phyloP scores from a whole-genome alignment of 2,329 filamentous ascomycete genomes.

The Daldinia sp. region DNA sequence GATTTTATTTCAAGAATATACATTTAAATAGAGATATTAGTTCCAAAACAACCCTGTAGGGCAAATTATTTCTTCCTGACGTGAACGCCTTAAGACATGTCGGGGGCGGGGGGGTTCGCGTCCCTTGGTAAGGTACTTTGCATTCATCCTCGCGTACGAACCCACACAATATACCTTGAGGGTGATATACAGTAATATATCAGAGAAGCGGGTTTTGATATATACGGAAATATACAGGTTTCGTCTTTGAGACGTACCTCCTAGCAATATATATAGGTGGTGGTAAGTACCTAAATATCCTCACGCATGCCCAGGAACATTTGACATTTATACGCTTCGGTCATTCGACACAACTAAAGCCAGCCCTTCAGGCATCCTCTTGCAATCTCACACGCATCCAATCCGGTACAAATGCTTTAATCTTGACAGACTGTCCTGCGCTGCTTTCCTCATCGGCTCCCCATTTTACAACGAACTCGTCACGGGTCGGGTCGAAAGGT shows the following conservation, averaged over 20 bases:
- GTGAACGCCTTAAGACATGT: background rate
- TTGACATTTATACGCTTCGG: background rate
- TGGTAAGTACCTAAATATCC: background rate
- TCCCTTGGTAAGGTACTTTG: background rate
- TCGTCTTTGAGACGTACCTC: background rate
- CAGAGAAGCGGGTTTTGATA: background rate
- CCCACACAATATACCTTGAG: no score
- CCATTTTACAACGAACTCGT: constrained; percentile 68
- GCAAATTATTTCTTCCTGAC: background rate
- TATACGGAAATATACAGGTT: background rate
- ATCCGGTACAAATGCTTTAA: constrained; percentile 84
- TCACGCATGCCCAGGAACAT: background rate
- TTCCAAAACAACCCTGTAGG: no score
- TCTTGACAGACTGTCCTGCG: constrained; percentile 53
- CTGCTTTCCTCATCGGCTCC: constrained; percentile 52
- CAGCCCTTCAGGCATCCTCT: background rate
- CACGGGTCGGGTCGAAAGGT: constrained; percentile 62
- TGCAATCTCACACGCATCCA: constrained; percentile 67
- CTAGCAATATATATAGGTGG: background rate
- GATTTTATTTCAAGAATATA: background rate
- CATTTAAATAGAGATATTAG: background rate
- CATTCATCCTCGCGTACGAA: no score
- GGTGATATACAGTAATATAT: background rate
- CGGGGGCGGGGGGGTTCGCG: no score
- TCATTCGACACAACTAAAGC: background rate